phyloP scores from a whole-genome alignment of 495 filamentous ascomycete species.

The Recurvomyces mirabilis region DNA sequence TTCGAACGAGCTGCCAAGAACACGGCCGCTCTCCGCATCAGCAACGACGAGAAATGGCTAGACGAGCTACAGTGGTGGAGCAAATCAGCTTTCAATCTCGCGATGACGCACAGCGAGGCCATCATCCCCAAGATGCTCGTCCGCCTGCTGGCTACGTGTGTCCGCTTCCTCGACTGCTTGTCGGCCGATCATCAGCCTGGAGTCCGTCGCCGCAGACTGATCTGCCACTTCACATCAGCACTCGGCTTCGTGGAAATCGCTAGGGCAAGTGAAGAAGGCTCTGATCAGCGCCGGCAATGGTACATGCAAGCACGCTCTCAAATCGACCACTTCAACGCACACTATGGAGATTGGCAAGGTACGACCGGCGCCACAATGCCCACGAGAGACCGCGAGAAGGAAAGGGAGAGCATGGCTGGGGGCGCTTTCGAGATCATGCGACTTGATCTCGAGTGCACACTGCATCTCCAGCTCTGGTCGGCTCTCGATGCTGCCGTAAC shows the following conservation, averaged over 20 bases:
- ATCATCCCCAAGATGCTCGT: slow-evolving; percentile 44
- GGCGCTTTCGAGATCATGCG: slow-evolving; percentile 49
- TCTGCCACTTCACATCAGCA: slow-evolving; percentile 57
- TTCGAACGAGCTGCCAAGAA: slow-evolving; percentile 47
- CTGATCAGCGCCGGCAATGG: slow-evolving; percentile 43
- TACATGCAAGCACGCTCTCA: slow-evolving; percentile 49
- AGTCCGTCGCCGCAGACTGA: slow-evolving; percentile 46
- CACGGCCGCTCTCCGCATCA: slow-evolving; percentile 23
- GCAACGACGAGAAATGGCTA: slow-evolving; percentile 29
- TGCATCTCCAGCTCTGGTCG: slow-evolving; percentile 56
- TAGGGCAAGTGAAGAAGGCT: slow-evolving; percentile 47
- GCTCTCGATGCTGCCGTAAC: slow-evolving; percentile 50
- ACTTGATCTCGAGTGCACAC: slow-evolving; percentile 67
- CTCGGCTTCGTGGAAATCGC: slow-evolving; percentile 50
- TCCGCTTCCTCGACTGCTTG: slow-evolving; percentile 46
- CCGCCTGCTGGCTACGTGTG: slow-evolving; percentile 48
- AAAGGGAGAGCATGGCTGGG: neutral
- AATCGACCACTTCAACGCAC: slow-evolving; percentile 41
- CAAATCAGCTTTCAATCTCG: slow-evolving; percentile 64
- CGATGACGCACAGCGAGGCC: slow-evolving; percentile 45
- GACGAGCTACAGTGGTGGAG: slow-evolving; percentile 73
- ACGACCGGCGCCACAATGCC: slow-evolving; percentile 21
- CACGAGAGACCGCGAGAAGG: slow-evolving; percentile 35
- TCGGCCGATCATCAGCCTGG: slow-evolving; percentile 38
- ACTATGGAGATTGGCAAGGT: slow-evolving; percentile 13